Conservation (phyloP, 2,329 filamentous ascomycete genomes). For the Zasmidium citrigriseum region DNA sequence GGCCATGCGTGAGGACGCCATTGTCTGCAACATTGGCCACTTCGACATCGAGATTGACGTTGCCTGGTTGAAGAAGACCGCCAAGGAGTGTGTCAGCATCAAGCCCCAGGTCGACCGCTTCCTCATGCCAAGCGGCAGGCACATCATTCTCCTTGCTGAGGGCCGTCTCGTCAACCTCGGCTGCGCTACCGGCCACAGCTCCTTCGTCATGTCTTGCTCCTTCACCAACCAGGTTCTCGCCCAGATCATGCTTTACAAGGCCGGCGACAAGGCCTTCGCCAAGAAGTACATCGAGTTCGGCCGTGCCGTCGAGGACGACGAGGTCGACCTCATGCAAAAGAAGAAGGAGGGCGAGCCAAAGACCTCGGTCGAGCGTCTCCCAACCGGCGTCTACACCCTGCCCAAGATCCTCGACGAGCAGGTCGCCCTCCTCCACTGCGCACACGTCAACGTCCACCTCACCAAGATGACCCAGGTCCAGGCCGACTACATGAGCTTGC, state of each 20-base stretch:
- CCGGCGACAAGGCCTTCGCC: conserved; percentile 79
- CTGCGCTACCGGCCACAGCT: conserved; percentile 98
- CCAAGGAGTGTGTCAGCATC: conserved; percentile 93
- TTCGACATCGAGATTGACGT: conserved; percentile 99
- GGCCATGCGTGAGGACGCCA: conserved; percentile 94
- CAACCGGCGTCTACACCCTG: conserved; percentile 90
- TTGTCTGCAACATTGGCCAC: conserved; percentile 99
- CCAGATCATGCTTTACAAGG: conserved; percentile 98
- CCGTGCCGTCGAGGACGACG: conserved; percentile 40
- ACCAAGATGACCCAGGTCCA: conserved; percentile 81
- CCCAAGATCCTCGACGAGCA: conserved; percentile 99
- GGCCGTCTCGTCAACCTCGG: conserved; percentile 99
- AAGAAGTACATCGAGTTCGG: conserved; percentile 96
- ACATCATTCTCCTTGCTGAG: conserved; percentile 98
- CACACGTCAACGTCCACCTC: conserved; percentile 92
- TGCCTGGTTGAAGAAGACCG: conserved; percentile 98
- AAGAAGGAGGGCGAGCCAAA: conserved; percentile 56
- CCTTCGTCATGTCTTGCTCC: conserved; percentile 99
- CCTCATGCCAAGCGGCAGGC: conserved; percentile 87
- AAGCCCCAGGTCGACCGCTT: conserved; percentile 99
- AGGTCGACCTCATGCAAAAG: conserved; percentile 29
- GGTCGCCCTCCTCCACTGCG: conserved; percentile 90
- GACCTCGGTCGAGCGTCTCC: conserved; percentile 68
- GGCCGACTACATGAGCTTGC: conserved; percentile 91
- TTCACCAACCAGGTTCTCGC: conserved; percentile 99